Base-by-base conservation (phyloP, 176 grass and related monocot genomes). In the Triticum monococcum region DNA sequence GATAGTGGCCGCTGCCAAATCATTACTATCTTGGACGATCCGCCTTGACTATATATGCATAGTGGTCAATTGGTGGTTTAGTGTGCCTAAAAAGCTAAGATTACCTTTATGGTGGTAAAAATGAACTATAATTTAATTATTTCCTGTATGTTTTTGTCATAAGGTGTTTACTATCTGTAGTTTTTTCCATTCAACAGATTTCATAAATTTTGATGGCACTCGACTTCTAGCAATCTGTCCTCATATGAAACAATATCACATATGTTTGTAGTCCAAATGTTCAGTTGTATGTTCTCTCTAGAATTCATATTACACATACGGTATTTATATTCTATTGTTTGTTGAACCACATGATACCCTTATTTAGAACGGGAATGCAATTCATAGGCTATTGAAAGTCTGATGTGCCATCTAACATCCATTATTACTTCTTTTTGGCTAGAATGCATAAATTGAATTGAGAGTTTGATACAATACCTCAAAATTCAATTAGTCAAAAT, bases 401-500 rank as follows among this genome's bases (percentile, higher is more conserved):
- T 43, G 2, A 16, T 38, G 74, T 59, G 72, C 22, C 61, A 72
- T 22, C n/a, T 38, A 37, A 20, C 76, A 79, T 12, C 31, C 5
- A 16, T 1, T 62, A 78, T 71, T 13, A 7, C 5, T 38, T 77
- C 13, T 31, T 61, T 28, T 33, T 16, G 74, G 7, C 82, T 38
- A 16, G 12, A 64, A 26, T 64, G 5, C 78, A 48, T 81, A 75
- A 48, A 64, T 87, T 46, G 56, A 57, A 87, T 80, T 23, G 17
- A 12, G 31, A n/a, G n/a, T 14, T 5, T 68, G 6, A 68, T 17
- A 68, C 8, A 18, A 6, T 68, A 68, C 20, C 32, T 89, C 3
- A 72, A 18, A 24, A 9, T 46, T 45, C 8, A 25, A 17, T 46
- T 46, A 52, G 13, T 78, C 20, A 65, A 25, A 28, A 1, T 65